phyloP scores from a whole-genome alignment of 106 monocot genomes.

The Dendrobium catenatum region DNA sequence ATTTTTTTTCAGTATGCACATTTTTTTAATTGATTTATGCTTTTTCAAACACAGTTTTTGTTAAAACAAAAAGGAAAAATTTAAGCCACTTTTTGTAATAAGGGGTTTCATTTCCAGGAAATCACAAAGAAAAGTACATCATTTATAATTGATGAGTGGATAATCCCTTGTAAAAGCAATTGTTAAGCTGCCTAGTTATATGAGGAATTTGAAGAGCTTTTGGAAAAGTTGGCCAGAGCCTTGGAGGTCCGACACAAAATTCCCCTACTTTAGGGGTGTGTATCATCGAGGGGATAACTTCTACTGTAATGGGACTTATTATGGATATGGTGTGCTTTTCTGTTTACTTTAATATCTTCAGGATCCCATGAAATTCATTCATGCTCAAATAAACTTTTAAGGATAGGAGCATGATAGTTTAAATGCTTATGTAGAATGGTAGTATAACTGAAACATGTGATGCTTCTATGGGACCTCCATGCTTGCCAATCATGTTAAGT shows the following conservation, averaged over 20 bases:
- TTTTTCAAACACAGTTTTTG: background rate
- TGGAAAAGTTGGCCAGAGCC: background rate
- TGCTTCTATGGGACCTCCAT: background rate
- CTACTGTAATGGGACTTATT: background rate
- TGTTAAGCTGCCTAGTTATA: background rate
- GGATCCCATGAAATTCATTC: background rate
- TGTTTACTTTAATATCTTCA: background rate
- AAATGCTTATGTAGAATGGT: background rate
- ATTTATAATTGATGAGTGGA: background rate
- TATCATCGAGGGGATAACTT: background rate
- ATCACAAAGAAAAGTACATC: background rate
- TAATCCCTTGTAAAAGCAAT: background rate
- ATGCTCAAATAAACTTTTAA: background rate
- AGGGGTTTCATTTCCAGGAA: background rate
- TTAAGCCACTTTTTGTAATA: background rate
- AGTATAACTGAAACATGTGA: background rate
- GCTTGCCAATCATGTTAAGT: no score
- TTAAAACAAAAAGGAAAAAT: background rate
- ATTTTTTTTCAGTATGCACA: no score
- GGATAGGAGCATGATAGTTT: background rate
- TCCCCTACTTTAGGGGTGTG: background rate
- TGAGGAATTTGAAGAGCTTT: background rate
- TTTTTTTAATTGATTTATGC: background rate
- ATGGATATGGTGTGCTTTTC: background rate
- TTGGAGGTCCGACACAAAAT: background rate